Base-by-base conservation (phyloP, 805 yeast species). In the Barnettozyma populi region DNA sequence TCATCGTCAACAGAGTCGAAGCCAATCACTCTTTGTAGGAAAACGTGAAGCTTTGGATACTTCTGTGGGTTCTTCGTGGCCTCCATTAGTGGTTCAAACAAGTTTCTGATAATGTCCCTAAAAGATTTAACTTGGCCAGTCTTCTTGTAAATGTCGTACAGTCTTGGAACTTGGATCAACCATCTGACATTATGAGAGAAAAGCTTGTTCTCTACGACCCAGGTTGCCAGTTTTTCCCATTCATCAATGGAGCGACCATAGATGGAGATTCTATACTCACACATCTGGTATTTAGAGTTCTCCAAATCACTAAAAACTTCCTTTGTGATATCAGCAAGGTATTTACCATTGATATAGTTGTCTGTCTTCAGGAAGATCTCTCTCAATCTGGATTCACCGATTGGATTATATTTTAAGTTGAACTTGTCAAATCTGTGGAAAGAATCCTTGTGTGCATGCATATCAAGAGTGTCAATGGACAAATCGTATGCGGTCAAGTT, bases 1-100 rank as follows among this genome's bases (percentile, higher is more conserved):
- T 94, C 99, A 67, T 94, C 99, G 67, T 94, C 99, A 31, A 94
- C 99, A 5, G 97, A 88, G 67, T 94, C 99, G 67, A 94, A 94
- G 0, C 99, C 99, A 60, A 94, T 85, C 3, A 94, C 98, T 57
- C 99, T 78, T 69, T 90, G 95, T 57, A 94, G 70, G 65, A 94
- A 90, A 4, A 90, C 76, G 60, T 84, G 85, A 47, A 94, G 73
- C 64, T 94, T 94, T n/a, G 99, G 99, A 67, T 90, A 90, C 7
- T 84, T 75, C 46, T 75, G 56, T 9, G 99, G 99, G 64, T 90
- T 78, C 57, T 80, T 74, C 3, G 96, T 81, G 7, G 88, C 99
- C 65, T 94, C 96, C 64, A 86, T 90, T 50, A 94, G 71, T 7
- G 99, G 99, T 63, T 78, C 73, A 68, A 94, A 94, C 27, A 94